phyloP scores from a whole-genome alignment of 1,284 basidiomycete genomes.

The Tetrapyrgos nigripes region DNA sequence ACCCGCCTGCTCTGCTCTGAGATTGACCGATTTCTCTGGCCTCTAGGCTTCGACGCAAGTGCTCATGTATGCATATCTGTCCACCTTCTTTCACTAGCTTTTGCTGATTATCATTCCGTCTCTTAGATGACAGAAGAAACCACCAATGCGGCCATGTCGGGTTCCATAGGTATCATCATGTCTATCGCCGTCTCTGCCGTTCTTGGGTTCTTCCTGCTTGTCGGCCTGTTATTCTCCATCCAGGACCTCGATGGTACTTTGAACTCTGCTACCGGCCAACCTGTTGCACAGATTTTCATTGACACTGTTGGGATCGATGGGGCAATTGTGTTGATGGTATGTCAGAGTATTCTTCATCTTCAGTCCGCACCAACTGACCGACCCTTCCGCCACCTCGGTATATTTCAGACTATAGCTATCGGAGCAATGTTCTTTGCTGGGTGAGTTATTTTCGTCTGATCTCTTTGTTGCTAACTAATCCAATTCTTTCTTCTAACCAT shows the following conservation, averaged over 20 bases:
- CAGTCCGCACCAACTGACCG: neutral
- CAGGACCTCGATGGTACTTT: conserved; percentile 70
- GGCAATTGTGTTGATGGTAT: conserved; percentile 74
- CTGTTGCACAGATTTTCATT: conserved; percentile 78
- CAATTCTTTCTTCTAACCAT: neutral
- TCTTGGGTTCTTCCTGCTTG: conserved; percentile 74
- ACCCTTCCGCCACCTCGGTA: neutral
- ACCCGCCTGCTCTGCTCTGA: neutral
- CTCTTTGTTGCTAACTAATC: neutral
- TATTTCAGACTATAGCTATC: conserved; percentile 64
- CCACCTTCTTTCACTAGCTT: neutral
- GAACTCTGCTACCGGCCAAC: conserved; percentile 61
- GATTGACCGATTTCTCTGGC: conserved; percentile 5
- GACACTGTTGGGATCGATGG: conserved; percentile 76
- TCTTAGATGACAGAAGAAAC: conserved; percentile 81
- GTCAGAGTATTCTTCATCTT: conserved; percentile 11
- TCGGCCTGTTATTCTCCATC: conserved; percentile 77
- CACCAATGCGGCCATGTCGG: conserved; percentile 72
- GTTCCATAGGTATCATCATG: conserved; percentile 70
- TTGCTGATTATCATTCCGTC: neutral
- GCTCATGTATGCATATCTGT: conserved; percentile 58
- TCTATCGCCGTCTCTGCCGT: conserved; percentile 80
- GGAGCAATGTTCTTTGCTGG: conserved; percentile 78
- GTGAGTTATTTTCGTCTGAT: conserved; percentile 31
- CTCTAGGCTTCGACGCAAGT: conserved; percentile 70